A percentile compares a stretch with the other conserved stretches of the same genome.
Evolutionary conservation across 2,329 filamentous ascomycete species (phyloP).

Genomic region (Xylariaceae sp.): DNA sequence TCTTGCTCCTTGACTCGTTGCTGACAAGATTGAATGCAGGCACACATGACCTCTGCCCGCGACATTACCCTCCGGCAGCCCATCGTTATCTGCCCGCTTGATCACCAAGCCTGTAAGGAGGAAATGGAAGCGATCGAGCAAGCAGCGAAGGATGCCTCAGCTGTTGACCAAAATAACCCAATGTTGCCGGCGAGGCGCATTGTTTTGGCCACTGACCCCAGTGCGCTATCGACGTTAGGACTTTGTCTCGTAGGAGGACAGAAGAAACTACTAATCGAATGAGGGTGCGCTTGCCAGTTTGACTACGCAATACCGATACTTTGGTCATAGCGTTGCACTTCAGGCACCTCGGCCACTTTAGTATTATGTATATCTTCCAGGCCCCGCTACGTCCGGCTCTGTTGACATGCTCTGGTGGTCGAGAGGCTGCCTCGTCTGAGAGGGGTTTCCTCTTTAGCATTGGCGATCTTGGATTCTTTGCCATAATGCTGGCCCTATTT

Average conservation of each 20-base stretch:
- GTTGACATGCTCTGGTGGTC: neutral
- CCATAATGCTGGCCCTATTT: neutral
- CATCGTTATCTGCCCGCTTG: slow-evolving; percentile 93
- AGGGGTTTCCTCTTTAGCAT: neutral
- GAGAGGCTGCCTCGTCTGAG: neutral
- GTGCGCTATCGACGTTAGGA: slow-evolving; percentile 63
- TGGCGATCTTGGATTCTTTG: neutral
- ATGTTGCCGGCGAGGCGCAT: slow-evolving; percentile 89
- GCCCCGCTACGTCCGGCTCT: no score
- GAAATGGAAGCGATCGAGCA: slow-evolving; percentile 99
- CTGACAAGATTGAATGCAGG: slow-evolving; percentile 54
- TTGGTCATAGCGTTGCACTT: neutral
- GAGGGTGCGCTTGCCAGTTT: slow-evolving; percentile 26
- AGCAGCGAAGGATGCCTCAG: slow-evolving; percentile 87
- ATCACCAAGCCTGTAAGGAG: slow-evolving; percentile 94
- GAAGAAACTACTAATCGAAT: slow-evolving; percentile 69
- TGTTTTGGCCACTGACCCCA: slow-evolving; percentile 74
- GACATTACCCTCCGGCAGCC: slow-evolving; percentile 89
- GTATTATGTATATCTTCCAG: neutral
- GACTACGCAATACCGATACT: neutral
- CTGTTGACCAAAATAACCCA: slow-evolving; percentile 85
- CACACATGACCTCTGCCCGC: slow-evolving; percentile 81
- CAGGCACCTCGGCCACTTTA: neutral
- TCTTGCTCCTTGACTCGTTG: neutral
- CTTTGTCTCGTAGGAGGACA: slow-evolving; percentile 65